Percentiles rank a stretch among this genome's conserved stretches.
Conservation (phyloP, 768 basidiomycete genomes). For the Mycena rebaudengoi region DNA sequence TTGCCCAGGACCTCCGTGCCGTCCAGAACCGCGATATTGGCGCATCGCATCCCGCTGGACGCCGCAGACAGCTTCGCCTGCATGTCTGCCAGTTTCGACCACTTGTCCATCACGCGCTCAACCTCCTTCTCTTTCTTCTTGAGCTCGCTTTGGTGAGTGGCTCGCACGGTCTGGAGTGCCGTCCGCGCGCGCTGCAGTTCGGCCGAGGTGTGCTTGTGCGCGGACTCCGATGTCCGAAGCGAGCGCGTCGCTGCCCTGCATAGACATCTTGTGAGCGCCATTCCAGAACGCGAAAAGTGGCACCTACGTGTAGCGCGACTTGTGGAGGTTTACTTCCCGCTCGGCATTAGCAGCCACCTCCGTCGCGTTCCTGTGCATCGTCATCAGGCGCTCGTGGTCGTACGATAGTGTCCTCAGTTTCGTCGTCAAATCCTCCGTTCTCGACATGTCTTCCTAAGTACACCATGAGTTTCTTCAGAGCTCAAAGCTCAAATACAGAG, state of each 20-base stretch:
- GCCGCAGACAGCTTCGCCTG: conserved; percentile 65
- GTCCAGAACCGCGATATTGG: conserved; percentile 58
- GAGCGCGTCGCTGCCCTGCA: conserved; percentile 60
- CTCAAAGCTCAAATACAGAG: background rate
- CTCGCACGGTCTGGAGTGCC: conserved; percentile 71
- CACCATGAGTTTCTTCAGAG: background rate
- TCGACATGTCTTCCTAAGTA: conserved; percentile 71
- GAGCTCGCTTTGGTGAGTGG: conserved; percentile 73
- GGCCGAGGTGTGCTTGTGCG: conserved; percentile 73
- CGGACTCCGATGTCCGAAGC: conserved; percentile 65
- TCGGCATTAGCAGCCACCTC: conserved; percentile 78
- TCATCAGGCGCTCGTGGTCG: conserved; percentile 78
- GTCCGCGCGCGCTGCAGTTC: conserved; percentile 81
- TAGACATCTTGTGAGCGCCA: background rate
- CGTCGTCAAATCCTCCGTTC: conserved; percentile 79
- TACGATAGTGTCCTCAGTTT: conserved; percentile 82
- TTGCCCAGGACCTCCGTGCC: conserved; percentile 56
- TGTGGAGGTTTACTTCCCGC: conserved; percentile 77
- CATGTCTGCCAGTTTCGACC: conserved; percentile 73
- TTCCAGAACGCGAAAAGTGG: background rate
- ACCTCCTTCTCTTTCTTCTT: conserved; percentile 86
- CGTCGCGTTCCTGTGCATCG: conserved; percentile 65
- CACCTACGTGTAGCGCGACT: conserved; percentile 76
- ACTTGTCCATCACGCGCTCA: conserved; percentile 77
- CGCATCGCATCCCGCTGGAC: conserved; percentile 61